phyloP scores from a whole-genome alignment of 805 yeast genomes.

The Priceomyces haplophilus region DNA sequence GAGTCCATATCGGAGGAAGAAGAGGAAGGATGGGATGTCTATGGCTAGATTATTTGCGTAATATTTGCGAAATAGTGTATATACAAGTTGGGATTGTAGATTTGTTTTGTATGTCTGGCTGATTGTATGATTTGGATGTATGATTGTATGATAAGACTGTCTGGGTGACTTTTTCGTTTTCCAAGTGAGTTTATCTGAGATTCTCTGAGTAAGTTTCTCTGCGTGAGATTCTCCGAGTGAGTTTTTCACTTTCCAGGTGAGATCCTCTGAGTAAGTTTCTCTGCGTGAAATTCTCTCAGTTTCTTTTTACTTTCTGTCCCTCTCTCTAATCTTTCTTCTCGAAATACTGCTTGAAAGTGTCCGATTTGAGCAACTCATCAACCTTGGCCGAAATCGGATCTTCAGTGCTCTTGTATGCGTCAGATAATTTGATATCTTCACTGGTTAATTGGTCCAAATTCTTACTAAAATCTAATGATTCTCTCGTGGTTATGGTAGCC shows the following conservation, averaged over 20 bases:
- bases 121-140: background rate
- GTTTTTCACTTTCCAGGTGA: too few species aligned
- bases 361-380: slow-evolving; percentile 65
- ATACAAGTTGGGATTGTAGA: background rate
- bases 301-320: too few species aligned
- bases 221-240: too few species aligned
- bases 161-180: too few species aligned
- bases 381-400: slow-evolving; percentile 65
- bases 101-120: background rate
- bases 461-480: slow-evolving; percentile 25
- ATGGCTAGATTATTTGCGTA: slow-evolving; percentile 47
- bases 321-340: slow-evolving; percentile 2
- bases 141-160: too few species aligned
- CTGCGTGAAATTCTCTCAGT: too few species aligned
- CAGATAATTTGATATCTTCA: slow-evolving; percentile 30
- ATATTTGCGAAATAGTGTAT: background rate
- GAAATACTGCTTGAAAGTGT: slow-evolving; percentile 60
- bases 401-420: slow-evolving; percentile 28
- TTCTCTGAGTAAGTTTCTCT: too few species aligned
- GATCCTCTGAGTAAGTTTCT: too few species aligned
- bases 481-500: slow-evolving; percentile 53
- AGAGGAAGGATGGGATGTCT: slow-evolving; percentile 72
- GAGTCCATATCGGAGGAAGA: slow-evolving; percentile 51
- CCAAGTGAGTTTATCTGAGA: too few species aligned
- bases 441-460: slow-evolving; percentile 27